phyloP scores from a whole-genome alignment of 164 flowering plant species.

The Saururus chinensis region DNA sequence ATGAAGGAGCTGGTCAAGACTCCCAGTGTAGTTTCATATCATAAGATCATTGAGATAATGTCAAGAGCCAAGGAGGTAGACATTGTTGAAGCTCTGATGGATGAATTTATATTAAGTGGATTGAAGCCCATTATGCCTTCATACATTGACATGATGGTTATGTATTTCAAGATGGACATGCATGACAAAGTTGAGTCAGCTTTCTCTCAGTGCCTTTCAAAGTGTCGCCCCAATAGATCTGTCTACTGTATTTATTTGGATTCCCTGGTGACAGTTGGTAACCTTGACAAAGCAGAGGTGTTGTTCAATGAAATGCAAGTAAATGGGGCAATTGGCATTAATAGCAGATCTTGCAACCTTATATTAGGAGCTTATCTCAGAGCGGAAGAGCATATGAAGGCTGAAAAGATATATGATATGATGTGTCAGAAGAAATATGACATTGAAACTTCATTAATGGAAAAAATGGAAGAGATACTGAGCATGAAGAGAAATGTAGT shows the following conservation, averaged over 20 bases:
- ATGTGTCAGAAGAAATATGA: conserved; percentile 77
- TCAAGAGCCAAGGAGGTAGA: conserved; percentile 54
- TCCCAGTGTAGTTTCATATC: conserved; percentile 48
- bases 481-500: conserved; percentile 46
- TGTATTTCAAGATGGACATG: conserved; percentile 46
- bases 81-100: conserved; percentile 62
- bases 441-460: conserved; percentile 47
- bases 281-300: conserved; percentile 60
- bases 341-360: conserved; percentile 54
- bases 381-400: conserved; percentile 42
- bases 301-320: conserved; percentile 52
- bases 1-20: conserved; percentile 39
- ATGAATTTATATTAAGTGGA: conserved; percentile 56
- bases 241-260: conserved; percentile 58
- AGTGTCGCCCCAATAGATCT: conserved; percentile 50
- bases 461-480: conserved; percentile 51
- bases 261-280: conserved; percentile 51
- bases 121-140: conserved; percentile 64
- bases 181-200: conserved; percentile 61
- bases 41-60: conserved; percentile 74
- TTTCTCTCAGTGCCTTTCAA: conserved; percentile 51
- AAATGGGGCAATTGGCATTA: conserved; percentile 48
- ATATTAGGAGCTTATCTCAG: conserved; percentile 55
- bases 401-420: conserved; percentile 57
- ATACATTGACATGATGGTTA: conserved; percentile 45